Evolutionary conservation across 192 early-diverging fungal genomes (phyloP).

Genomic region (Coemansia sp.): DNA sequence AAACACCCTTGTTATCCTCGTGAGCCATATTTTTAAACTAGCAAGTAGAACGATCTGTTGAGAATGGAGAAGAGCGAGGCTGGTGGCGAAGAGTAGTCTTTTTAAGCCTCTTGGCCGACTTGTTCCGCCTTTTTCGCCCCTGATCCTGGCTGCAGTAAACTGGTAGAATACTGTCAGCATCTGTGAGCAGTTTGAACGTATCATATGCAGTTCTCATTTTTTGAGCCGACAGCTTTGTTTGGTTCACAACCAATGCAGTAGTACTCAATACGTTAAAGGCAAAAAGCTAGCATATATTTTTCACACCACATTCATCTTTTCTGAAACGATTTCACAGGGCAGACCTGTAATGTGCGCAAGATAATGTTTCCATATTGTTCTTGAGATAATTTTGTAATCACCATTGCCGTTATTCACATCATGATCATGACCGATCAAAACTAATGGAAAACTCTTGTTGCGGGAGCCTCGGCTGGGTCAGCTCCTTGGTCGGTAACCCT

Average conservation of each 20-base stretch:
- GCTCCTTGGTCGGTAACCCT: too few species aligned
- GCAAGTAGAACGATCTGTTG: not conserved
- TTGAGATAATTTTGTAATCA: too few species aligned
- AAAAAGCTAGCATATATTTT: not conserved
- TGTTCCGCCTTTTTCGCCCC: not conserved
- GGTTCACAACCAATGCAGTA: not conserved
- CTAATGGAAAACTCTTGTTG: too few species aligned
- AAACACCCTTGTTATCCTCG: slow-evolving; percentile 18
- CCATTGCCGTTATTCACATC: too few species aligned
- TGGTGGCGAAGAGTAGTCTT: not conserved
- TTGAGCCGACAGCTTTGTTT: not conserved
- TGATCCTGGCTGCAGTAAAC: not conserved
- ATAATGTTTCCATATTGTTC: not conserved
- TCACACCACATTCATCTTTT: not conserved
- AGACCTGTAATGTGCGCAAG: not conserved
- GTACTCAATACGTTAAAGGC: not conserved
- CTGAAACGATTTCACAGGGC: not conserved
- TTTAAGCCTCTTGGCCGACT: not conserved
- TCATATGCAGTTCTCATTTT: not conserved
- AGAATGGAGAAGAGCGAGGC: not conserved
- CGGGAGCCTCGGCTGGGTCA: too few species aligned
- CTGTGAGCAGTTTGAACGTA: not conserved
- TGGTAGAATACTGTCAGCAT: too few species aligned
- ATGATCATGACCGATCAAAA: too few species aligned
- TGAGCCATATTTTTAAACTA: slow-evolving; percentile 1